Base-by-base conservation (phyloP, 1,139 yeast genomes). In the Sugiyamaella neomexicana region DNA sequence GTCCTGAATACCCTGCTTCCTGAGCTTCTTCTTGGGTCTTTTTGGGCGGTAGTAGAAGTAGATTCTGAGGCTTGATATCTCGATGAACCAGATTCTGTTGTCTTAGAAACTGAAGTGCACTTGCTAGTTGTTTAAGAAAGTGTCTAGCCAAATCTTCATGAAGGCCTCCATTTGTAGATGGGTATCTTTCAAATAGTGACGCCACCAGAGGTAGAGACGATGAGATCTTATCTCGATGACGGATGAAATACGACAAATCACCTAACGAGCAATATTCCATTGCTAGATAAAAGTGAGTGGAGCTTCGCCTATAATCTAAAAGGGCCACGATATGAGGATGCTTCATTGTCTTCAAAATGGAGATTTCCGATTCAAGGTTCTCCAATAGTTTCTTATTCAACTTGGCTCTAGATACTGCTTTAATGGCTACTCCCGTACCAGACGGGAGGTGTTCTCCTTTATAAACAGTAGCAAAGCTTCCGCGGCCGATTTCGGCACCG, bases 181-280 rank as follows among this genome's bases (percentile, higher is more conserved):
- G 98, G 69, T 87, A 93, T 59, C 89, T 77, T 59, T 81, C 85
- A 63, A 91, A 79, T 56, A 93, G 75, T 1, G 89, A 81, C 34
- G 85, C 83, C 42, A 91, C 81, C 45, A 88, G 80, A 0, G 97
- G 97, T 67, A 89, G 90, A 2, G 88, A 82, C 60, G 80, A 79
- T 31, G 82, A 80, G 44, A 91, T 74, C 66, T 86, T 90, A 60
- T 80, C 80, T 65, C 93, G 80, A 68, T 82, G 84, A 64, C 89
- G 81, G 53, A 93, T 90, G 63, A 93, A 86, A 66, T 84, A 89
- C 0, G 96, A 87, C 58, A 93, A 77, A 72, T 93, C 99, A 8
- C 99, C 99, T 71, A 93, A 76, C 0, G 97, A 85, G 68, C 99
- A 93, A 72, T 89, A 93, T 68, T 93, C 98, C 98, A 93, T 93